phyloP scores from a whole-genome alignment of 2,329 filamentous ascomycete species.

The Curvularia spicifera region DNA sequence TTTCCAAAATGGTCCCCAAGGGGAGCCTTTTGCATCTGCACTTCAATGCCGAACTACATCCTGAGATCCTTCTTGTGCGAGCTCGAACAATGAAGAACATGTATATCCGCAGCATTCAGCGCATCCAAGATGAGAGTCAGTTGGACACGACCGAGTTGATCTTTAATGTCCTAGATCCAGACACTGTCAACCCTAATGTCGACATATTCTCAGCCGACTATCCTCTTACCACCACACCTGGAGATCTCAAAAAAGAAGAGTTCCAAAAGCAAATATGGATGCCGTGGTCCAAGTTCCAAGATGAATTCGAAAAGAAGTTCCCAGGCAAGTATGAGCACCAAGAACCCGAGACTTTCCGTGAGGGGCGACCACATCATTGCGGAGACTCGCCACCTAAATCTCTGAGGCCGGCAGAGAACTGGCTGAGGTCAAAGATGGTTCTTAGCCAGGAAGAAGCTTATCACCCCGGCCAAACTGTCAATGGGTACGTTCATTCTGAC shows the following conservation, averaged over 20 bases:
- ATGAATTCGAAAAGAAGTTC: conserved; percentile 48
- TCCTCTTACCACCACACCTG: conserved; percentile 15
- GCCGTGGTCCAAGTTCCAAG: conserved; percentile 55
- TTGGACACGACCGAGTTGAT: conserved; percentile 62
- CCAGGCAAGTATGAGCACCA: conserved; percentile 17
- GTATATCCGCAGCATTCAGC: conserved; percentile 70
- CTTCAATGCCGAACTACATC: conserved; percentile 75
- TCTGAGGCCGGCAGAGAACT: conserved; percentile 51
- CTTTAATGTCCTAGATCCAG: conserved; percentile 59
- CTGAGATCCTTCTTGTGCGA: conserved; percentile 65
- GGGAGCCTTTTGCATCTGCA: conserved; percentile 76
- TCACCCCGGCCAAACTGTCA: conserved; percentile 53
- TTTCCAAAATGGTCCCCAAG: conserved; percentile 69
- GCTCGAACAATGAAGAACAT: conserved; percentile 61
- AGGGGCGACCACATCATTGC: conserved; percentile 20
- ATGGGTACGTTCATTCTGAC: conserved; percentile 56
- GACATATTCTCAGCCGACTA: conserved; percentile 56
- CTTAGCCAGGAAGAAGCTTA: conserved; percentile 68
- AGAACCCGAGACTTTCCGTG: conserved; percentile 8
- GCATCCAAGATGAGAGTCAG: conserved; percentile 47
- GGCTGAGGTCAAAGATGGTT: conserved; percentile 68
- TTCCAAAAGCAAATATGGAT: conserved; percentile 47
- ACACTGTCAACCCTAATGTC: conserved; percentile 30
- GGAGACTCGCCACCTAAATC: conserved; percentile 21
- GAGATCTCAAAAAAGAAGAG: conserved; percentile 28